phyloP scores from a whole-genome alignment of 176 grass and related monocot genomes.

The Bromus sterilis region DNA sequence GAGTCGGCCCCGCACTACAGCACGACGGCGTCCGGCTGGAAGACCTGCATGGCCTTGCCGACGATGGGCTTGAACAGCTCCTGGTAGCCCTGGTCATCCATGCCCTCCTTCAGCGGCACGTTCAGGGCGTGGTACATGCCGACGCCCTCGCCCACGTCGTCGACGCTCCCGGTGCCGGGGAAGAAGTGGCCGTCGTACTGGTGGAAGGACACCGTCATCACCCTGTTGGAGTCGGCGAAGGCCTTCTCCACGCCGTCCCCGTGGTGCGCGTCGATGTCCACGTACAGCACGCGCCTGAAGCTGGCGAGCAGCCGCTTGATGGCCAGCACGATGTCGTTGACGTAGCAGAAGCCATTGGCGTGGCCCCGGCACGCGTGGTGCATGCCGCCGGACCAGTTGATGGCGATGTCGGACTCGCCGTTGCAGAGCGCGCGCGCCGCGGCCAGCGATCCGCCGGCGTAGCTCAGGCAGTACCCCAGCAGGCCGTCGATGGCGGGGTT shows the following conservation, averaged over 20 bases:
- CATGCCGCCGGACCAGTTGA: slow-evolving; percentile 61
- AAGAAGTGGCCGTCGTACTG: slow-evolving; percentile 37
- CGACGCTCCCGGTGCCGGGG: slow-evolving; percentile 23
- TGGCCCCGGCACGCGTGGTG: slow-evolving; percentile 43
- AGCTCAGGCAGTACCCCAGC: slow-evolving; percentile 39
- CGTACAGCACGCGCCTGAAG: slow-evolving; percentile 60
- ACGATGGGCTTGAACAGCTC: slow-evolving; percentile 6
- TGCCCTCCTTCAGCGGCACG: slow-evolving; percentile 46
- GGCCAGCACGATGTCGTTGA: slow-evolving; percentile 68
- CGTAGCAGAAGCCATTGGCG: slow-evolving; percentile 63
- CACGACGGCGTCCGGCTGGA: slow-evolving; percentile 20
- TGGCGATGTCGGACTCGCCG: slow-evolving; percentile 38
- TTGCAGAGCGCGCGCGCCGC: slow-evolving; percentile 35
- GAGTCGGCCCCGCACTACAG: slow-evolving; percentile 34
- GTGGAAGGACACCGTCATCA: slow-evolving; percentile 76
- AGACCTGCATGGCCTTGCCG: background rate
- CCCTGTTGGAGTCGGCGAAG: slow-evolving; percentile 32
- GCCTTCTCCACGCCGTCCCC: slow-evolving; percentile 59
- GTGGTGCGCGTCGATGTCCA: slow-evolving; percentile 89
- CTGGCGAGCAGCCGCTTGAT: slow-evolving; percentile 30
- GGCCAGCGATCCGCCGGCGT: slow-evolving; percentile 40
- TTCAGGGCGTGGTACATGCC: slow-evolving; percentile 48
- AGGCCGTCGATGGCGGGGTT: slow-evolving; percentile 46
- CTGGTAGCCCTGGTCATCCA: slow-evolving; percentile 37
- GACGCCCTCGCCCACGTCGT: background rate